Conservation (phyloP, 2,329 filamentous ascomycete genomes). For the Monosporascus sp. region DNA sequence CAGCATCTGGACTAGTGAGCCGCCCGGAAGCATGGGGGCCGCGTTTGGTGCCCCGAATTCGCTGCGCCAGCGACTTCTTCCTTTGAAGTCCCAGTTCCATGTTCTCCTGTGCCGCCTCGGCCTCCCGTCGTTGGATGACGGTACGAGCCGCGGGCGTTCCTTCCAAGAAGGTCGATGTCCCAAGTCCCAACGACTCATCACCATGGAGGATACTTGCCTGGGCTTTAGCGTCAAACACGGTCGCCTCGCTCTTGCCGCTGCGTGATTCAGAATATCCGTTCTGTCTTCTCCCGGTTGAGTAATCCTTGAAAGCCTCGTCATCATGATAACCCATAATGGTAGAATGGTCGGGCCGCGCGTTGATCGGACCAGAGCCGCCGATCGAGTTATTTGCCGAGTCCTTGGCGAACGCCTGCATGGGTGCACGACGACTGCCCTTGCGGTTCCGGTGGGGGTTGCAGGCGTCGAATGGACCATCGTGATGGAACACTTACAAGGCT, state of each 20-base stretch:
- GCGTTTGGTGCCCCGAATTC: slow-evolving; percentile 78
- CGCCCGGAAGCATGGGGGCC: slow-evolving; percentile 52
- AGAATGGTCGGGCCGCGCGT: slow-evolving; percentile 75
- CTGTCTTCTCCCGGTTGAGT: slow-evolving; percentile 35
- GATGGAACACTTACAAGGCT: slow-evolving; percentile 72
- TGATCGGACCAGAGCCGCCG: slow-evolving; percentile 81
- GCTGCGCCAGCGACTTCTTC: slow-evolving; percentile 93
- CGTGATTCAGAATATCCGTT: slow-evolving; percentile 27
- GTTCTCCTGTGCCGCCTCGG: slow-evolving; percentile 57
- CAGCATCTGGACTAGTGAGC: background rate
- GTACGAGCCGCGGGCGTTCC: slow-evolving; percentile 81
- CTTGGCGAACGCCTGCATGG: slow-evolving; percentile 94
- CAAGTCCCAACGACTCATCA: slow-evolving; percentile 75
- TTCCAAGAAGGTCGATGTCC: slow-evolving; percentile 93
- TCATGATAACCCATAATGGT: slow-evolving; percentile 77
- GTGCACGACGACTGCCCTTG: slow-evolving; percentile 74
- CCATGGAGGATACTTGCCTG: slow-evolving; percentile 75
- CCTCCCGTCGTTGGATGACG: slow-evolving; percentile 71
- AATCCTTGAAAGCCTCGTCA: slow-evolving; percentile 86
- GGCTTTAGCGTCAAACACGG: slow-evolving; percentile 63
- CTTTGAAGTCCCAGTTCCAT: slow-evolving; percentile 62
- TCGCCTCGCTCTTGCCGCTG: slow-evolving; percentile 33
- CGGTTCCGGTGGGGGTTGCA: slow-evolving; percentile 93
- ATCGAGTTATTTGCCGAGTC: slow-evolving; percentile 89
- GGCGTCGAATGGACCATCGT: slow-evolving; percentile 95